Evolutionary conservation across 106 monocot genomes (phyloP), one percentile per base, ranked within the genome.

Genomic region (Dendrobium huoshanense): DNA sequence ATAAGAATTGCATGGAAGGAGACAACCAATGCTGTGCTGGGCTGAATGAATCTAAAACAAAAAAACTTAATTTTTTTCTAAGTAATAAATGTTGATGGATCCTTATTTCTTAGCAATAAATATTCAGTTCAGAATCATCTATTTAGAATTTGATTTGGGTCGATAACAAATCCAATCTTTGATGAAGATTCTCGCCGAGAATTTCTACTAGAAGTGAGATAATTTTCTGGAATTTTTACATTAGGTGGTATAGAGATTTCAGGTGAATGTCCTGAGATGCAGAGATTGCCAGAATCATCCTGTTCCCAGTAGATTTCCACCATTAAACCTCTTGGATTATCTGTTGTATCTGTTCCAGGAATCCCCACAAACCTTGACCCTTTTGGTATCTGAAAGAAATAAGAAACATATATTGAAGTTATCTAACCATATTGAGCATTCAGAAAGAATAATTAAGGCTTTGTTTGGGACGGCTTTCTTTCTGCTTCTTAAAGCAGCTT

Each of bases 251-350:
- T 65, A 0, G 89, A 81, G 55, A 79, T 88, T 79, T 91, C 91
- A 20, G 77, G 55, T 7, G 96, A 93, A 78, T 96, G 90, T n/a
- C 91, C 90, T 43, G 93, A 90, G 67, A 96, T 88, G 81, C 93
- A 96, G 41, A 96, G 91, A 29, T 72, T 73, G 4, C 96, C 96
- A 43, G 81, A 83, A 4, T 96, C 93, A 79, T 93, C 93, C 77
- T 93, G 91, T 44, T 90, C 88, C 96, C 96, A 96, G 80, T 84
- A 93, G 8, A 96, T 91, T 79, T 96, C 96, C 15, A 96, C 96
- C 96, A 96, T 96, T 42, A 90, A 43, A 4, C 96, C 96, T 78
- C 88, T 90, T 25, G 96, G 90, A 74, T 92, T 77, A 51, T 93
- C 93, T 0, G 67, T 24, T 47, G 91, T 85, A 75, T 90, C 90